A percentile compares a stretch with the other conserved stretches of the same genome.
Conservation (phyloP, 805 yeast genomes). For the Sugiyamaella boreocaroliniensis region DNA sequence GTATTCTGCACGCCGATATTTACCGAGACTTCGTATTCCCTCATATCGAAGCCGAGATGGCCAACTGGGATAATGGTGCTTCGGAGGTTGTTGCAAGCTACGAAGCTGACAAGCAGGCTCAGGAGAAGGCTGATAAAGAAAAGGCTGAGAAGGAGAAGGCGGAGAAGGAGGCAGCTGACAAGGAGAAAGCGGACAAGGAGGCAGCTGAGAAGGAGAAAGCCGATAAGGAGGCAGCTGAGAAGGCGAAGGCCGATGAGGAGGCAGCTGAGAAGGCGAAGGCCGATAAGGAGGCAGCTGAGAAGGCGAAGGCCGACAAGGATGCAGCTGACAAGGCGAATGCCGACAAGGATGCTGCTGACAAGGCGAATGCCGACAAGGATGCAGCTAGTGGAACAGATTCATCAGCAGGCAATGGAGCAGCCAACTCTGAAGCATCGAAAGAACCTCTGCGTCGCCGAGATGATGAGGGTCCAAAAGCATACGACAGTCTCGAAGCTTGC, state of each 20-base stretch:
- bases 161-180: neutral
- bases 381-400: conserved; percentile 5
- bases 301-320: too few relatives aligned
- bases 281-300: too few relatives aligned
- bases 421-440: too few relatives aligned
- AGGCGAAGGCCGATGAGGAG: neutral
- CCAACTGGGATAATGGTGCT: conserved; percentile 22
- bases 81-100: conserved; percentile 17
- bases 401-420: too few relatives aligned
- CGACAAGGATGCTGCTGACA: neutral
- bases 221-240: neutral
- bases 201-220: neutral
- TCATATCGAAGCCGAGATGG: conserved; percentile 5
- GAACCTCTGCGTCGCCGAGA: too few relatives aligned
- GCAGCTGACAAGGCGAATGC: neutral
- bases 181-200: too few relatives aligned
- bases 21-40: conserved; percentile 14
- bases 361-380: conserved; percentile 19
- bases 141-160: conserved; percentile 15
- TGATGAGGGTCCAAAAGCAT: too few relatives aligned
- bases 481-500: conserved; percentile 12
- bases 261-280: too few relatives aligned
- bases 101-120: conserved; percentile 5
- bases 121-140: conserved; percentile 3
- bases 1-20: conserved; percentile 3